Base-by-base conservation (phyloP, 225 moss, liverwort and hornwort genomes). In the Physcomitrium patens region DNA sequence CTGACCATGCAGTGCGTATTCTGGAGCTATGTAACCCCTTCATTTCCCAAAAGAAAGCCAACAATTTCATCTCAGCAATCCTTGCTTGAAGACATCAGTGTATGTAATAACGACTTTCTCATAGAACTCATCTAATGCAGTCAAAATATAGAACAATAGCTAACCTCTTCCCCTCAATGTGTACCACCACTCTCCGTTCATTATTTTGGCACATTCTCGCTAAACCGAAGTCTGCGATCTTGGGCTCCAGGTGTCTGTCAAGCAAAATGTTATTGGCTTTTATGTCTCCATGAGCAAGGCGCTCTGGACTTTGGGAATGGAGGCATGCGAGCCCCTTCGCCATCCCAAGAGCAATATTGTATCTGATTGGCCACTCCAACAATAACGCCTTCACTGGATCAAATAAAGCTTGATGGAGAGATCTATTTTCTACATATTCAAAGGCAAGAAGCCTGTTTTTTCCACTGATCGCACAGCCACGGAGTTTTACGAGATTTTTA, bases 1-100 rank as follows among this genome's bases (percentile, higher is more conserved):
- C 78, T 88, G 88, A 44, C 88, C 88, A 80, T 85, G 82, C 15
- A 88, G 76, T 19, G 85, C 88, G 57, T 80, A 88, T 58, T 88
- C 88, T 45, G 88, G 88, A 61, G 88, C 88, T 60, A 88, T 80
- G 50, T 88, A 88, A 27, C 88, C 88, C 80, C 88, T 88, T 17
- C 75, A 77, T 50, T 41, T 22, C 79, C 41, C 55, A 49, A 62
- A 52, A 28, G 1, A 37, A 37, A 52, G 20, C 50, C 47, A 20
- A 61, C 20, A 71, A 51, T 37, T 37, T 12, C 15, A 19, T 68
- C 50, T 74, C 60, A 82, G 58, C 50, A 49, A 67, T 42, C 23
- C 50, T 74, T 31, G 3, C 58, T 44, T 72, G 50, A 15, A 68
- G 68, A 65, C 23, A 24, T 24, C 60, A 5, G 19, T 67, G 16